Evolutionary conservation across 2,329 filamentous ascomycete genomes (phyloP).

Genomic region (Sporothrix brunneoviolacea): DNA sequence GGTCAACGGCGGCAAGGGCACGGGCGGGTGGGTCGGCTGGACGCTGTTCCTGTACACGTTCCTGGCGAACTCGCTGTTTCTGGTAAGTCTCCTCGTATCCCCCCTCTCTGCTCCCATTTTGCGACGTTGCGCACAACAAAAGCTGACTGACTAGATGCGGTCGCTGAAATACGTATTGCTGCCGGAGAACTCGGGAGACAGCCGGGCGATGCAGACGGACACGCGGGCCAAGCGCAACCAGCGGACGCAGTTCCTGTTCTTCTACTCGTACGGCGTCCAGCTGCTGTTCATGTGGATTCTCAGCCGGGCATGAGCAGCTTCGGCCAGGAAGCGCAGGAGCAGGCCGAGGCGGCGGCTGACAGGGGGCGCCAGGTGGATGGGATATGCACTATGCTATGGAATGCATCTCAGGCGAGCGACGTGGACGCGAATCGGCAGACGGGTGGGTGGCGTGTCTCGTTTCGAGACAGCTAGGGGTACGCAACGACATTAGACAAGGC

Average conservation of each 20-base stretch:
- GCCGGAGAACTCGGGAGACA: constrained; percentile 67
- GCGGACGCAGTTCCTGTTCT: constrained; percentile 84
- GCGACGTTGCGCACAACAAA: too few relatives aligned
- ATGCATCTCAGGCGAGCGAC: too few relatives aligned
- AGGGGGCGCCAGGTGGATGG: too few relatives aligned
- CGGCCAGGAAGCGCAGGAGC: background rate
- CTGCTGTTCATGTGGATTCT: constrained; percentile 87
- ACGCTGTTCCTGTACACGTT: constrained; percentile 85
- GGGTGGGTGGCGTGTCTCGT: too few relatives aligned
- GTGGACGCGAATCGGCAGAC: too few relatives aligned
- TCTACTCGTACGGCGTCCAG: constrained; percentile 92
- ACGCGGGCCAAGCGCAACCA: constrained; percentile 80
- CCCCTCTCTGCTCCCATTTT: too few relatives aligned
- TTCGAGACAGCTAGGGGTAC: background rate
- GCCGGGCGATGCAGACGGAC: constrained; percentile 60
- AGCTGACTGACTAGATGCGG: constrained; percentile 69
- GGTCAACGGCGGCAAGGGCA: constrained; percentile 70
- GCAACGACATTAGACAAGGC: constrained; percentile 11
- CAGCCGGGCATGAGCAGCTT: constrained; percentile 34
- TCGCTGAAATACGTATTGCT: constrained; percentile 94
- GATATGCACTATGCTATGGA: too few relatives aligned
- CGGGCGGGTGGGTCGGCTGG: constrained; percentile 86
- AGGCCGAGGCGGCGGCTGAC: too few relatives aligned
- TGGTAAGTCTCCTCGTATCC: constrained; percentile 50
- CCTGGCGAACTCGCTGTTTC: constrained; percentile 86